Evolutionary conservation across 1,139 yeast species (phyloP), one percentile per base, ranked within the genome.

Genomic region (Yueomyces sp.): DNA sequence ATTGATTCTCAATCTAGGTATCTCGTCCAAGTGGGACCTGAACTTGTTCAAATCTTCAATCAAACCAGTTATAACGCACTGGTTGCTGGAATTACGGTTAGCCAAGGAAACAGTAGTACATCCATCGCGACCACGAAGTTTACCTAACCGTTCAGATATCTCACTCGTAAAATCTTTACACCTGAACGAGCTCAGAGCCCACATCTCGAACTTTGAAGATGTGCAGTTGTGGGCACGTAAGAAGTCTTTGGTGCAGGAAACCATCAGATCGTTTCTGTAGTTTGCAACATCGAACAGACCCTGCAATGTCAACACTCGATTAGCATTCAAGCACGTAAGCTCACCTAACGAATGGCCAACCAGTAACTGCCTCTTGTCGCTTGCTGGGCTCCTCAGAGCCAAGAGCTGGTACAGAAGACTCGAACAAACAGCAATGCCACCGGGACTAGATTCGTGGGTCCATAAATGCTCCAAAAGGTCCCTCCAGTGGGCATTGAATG

Each of bases 271-370:
- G 41, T 61, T 57, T 42, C 65, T 49, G 42, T 51, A 55, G 39
- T 50, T 51, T 29, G 65, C 61, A 30, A 61, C 57, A 35, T 54
- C 53, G 41, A 58, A 54, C 35, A 57, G 41, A 42, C 59, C 62
- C 11, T 52, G 49, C 11, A 72, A 49, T 19, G 66, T 60, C 36
- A 74, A 56, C 3, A 67, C 63, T 2, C 68, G 68, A 41, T 69
- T 64, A 7, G 67, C 55, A 39, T 72, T 59, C 37, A 61, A 40
- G 41, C 63, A 58, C 1, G 76, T 64, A 48, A 74, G 65, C 55
- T 77, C 82, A 4, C 82, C 83, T 34, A 77, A 56, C 1, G 82
- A 76, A 52, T 77, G 82, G 12, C 83, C 82, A 52, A 76, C 48
- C 9, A 58, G 46, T 28, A 53, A 39, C 27, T 48, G 19, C 41